Conservation (phyloP, 768 basidiomycete species). For the Suillus weaverae region DNA sequence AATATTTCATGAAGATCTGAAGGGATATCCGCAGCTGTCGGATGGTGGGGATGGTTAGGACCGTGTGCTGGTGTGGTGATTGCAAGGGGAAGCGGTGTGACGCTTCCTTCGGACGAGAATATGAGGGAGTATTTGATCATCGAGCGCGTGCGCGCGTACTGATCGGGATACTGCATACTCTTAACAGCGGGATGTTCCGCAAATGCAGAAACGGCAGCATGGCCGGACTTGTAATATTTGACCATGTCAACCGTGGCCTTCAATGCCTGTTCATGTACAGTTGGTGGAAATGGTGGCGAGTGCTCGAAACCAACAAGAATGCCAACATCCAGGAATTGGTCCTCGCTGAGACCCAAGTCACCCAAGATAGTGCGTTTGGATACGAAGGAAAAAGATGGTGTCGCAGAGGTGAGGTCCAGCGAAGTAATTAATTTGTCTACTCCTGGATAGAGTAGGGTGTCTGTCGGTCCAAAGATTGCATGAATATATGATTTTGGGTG, state of each 20-base stretch:
- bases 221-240: constrained; percentile 88
- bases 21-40: constrained; percentile 87
- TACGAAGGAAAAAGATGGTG: constrained; percentile 78
- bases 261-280: constrained; percentile 74
- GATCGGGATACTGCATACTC: constrained; percentile 74
- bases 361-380: constrained; percentile 76
- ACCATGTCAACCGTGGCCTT: constrained; percentile 91
- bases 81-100: constrained; percentile 78
- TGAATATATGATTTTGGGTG: constrained; percentile 94
- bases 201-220: constrained; percentile 74
- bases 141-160: constrained; percentile 84
- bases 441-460: constrained; percentile 84
- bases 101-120: constrained; percentile 81
- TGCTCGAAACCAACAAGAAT: constrained; percentile 90
- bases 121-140: constrained; percentile 93
- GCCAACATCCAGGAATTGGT: constrained; percentile 93
- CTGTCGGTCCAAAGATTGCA: constrained; percentile 88
- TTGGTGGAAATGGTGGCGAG: constrained; percentile 79
- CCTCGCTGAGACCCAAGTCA: constrained; percentile 68
- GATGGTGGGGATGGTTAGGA: constrained; percentile 59
- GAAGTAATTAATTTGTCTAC: constrained; percentile 90
- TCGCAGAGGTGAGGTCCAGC: constrained; percentile 69
- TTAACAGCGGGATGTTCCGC: constrained; percentile 84
- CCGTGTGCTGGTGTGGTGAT: constrained; percentile 52
- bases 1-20: constrained; percentile 92